Evolutionary conservation across 2,329 filamentous ascomycete species (phyloP).

Genomic region (Aspergillus caelatus): DNA sequence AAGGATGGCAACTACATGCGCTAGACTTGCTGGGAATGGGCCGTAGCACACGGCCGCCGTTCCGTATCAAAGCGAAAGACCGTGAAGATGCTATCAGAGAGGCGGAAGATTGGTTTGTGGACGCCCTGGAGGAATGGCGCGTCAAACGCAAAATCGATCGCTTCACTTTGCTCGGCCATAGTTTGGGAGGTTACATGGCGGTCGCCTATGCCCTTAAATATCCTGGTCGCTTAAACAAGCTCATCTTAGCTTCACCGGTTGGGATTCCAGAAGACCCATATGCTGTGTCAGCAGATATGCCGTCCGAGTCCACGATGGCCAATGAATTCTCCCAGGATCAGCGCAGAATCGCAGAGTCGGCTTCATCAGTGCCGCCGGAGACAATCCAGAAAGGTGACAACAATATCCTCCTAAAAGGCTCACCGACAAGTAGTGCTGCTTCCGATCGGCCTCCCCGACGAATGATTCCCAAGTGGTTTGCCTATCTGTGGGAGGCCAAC

Average conservation of each 20-base stretch:
- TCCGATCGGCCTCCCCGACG: slow-evolving; percentile 52
- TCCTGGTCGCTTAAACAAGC: slow-evolving; percentile 89
- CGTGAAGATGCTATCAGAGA: slow-evolving; percentile 79
- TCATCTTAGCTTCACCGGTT: slow-evolving; percentile 92
- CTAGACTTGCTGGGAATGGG: slow-evolving; percentile 97
- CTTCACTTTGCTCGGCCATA: slow-evolving; percentile 92
- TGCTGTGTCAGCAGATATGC: slow-evolving; percentile 77
- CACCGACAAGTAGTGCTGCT: slow-evolving; percentile 26
- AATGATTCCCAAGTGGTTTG: slow-evolving; percentile 80
- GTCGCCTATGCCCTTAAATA: slow-evolving; percentile 97
- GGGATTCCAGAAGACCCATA: slow-evolving; percentile 94
- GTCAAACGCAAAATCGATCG: slow-evolving; percentile 84
- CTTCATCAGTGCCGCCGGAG: slow-evolving; percentile 23
- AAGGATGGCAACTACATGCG: slow-evolving; percentile 87
- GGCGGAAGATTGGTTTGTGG: slow-evolving; percentile 93
- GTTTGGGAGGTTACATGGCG: slow-evolving; percentile 90
- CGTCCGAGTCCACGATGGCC: slow-evolving; percentile 69
- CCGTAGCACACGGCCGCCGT: slow-evolving; percentile 78
- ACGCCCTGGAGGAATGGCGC: slow-evolving; percentile 95
- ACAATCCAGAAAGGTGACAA: slow-evolving; percentile 44
- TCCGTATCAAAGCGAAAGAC: slow-evolving; percentile 82
- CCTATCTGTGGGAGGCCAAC: slow-evolving; percentile 96
- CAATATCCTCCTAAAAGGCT: slow-evolving; percentile 56
- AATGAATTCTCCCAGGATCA: slow-evolving; percentile 82
- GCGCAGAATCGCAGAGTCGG: slow-evolving; percentile 40